Percentiles rank a stretch among this genome's conserved stretches.
phyloP scores from a whole-genome alignment of 164 flowering plant genomes.

The Hamamelis virginiana region DNA sequence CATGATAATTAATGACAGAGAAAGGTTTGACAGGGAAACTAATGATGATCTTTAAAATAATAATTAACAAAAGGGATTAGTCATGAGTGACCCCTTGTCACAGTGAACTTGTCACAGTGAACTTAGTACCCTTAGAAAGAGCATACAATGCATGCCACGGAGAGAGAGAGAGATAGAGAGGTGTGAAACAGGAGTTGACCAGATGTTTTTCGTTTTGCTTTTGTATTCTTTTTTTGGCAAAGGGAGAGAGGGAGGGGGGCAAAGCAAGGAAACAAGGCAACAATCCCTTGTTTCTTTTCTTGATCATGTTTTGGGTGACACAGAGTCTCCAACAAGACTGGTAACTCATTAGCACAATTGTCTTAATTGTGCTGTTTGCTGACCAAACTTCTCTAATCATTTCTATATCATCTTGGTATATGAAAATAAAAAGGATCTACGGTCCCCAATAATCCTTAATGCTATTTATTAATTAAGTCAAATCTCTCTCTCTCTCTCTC shows the following conservation, averaged over 20 bases:
- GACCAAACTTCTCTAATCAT: slow-evolving; percentile 29
- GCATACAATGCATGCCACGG: neutral
- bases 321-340: slow-evolving; percentile 1
- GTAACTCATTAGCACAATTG: neutral
- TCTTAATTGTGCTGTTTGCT: slow-evolving; percentile 12
- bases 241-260: neutral
- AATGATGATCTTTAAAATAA: neutral
- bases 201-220: neutral
- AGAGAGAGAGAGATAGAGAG: neutral
- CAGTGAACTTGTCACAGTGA: neutral
- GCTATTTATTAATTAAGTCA: neutral
- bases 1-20: slow-evolving; percentile 2
- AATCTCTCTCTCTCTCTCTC: neutral
- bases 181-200: slow-evolving; percentile 2
- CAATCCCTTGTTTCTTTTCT: slow-evolving; percentile 28
- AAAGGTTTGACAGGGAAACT: neutral
- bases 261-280: slow-evolving; percentile 34
- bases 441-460: neutral
- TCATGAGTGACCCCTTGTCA: neutral
- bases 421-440: neutral
- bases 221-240: neutral
- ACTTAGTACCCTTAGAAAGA: neutral
- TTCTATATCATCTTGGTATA: slow-evolving; percentile 15
- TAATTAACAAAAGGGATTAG: neutral
- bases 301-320: slow-evolving; percentile 51